Percentiles rank a stretch among this genome's conserved stretches.
Conservation (phyloP, 148 eudicot genomes). For the Camellia japonica region DNA sequence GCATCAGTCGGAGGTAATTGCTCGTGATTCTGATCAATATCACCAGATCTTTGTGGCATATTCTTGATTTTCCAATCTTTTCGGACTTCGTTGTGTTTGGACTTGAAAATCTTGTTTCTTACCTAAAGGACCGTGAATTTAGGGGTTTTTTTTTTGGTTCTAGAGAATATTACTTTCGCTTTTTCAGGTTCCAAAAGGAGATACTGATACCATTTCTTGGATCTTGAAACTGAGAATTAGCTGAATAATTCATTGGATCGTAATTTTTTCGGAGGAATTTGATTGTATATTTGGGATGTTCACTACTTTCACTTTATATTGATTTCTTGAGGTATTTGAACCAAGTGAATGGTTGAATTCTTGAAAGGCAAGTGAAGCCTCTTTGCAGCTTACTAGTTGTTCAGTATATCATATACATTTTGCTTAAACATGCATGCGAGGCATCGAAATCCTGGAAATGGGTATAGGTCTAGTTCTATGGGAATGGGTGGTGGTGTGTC, state of each 20-base stretch:
- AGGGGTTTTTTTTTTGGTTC: neutral
- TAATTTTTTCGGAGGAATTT: constrained; percentile 8
- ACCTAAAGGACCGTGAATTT: constrained; percentile 3
- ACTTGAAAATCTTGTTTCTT: constrained; percentile 7
- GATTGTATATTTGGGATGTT: constrained; percentile 2
- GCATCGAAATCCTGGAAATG: constrained; percentile 53
- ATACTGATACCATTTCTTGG: neutral
- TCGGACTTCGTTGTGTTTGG: constrained; percentile 15
- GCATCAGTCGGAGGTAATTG: constrained; percentile 25
- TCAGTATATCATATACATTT: neutral
- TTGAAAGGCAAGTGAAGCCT: neutral
- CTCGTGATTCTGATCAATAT: constrained; percentile 12
- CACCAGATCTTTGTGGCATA: constrained; percentile 19
- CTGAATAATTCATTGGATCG: neutral
- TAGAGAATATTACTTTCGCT: constrained; percentile 11
- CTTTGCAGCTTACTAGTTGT: neutral
- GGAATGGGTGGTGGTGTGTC: constrained; percentile 37
- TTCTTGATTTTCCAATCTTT: constrained; percentile 10
- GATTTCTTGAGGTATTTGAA: constrained; percentile 3
- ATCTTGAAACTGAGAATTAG: neutral
- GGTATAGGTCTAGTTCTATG: constrained; percentile 39
- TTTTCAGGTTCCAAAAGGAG: constrained; percentile 10
- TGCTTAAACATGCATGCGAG: constrained; percentile 39
- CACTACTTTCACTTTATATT: neutral
- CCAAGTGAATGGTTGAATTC: neutral